phyloP scores from a whole-genome alignment of 2,329 filamentous ascomycete genomes.

The Paramyrothecium sp. region DNA sequence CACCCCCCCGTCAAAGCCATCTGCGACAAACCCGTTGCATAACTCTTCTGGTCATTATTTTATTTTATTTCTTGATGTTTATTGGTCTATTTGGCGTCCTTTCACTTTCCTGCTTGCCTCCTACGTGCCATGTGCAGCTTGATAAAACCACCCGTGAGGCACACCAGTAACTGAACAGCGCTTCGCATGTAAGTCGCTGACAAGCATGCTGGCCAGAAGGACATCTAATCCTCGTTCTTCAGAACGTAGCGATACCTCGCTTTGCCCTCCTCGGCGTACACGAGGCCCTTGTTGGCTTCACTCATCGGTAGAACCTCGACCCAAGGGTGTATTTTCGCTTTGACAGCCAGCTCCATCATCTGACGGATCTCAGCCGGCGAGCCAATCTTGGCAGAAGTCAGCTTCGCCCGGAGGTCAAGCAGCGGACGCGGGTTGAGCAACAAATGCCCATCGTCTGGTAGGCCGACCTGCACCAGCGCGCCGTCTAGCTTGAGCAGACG shows the following conservation, averaged over 20 bases:
- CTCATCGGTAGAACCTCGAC: slow-evolving; percentile 54
- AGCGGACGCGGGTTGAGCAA: slow-evolving; percentile 38
- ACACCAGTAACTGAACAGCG: too few species aligned
- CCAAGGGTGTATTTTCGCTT: slow-evolving; percentile 55
- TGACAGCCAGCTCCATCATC: slow-evolving; percentile 56
- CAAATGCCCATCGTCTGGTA: slow-evolving; percentile 16
- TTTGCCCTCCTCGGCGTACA: slow-evolving; percentile 55
- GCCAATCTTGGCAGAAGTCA: slow-evolving; percentile 46
- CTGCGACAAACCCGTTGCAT: too few species aligned
- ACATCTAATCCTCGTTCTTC: background rate
- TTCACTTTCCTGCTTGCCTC: too few species aligned
- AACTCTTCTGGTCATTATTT: too few species aligned
- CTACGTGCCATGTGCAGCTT: too few species aligned
- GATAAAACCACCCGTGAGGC: too few species aligned
- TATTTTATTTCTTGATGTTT: too few species aligned
- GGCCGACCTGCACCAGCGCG: slow-evolving; percentile 63
- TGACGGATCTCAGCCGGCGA: slow-evolving; percentile 55
- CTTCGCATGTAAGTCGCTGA: too few species aligned
- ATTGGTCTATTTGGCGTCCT: too few species aligned
- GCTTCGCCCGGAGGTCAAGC: slow-evolving; percentile 50
- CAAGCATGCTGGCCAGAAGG: too few species aligned
- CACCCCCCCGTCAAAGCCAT: too few species aligned
- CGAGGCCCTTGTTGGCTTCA: slow-evolving; percentile 53
- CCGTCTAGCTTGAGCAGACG: slow-evolving; percentile 57
- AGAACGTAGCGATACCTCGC: slow-evolving; percentile 45